phyloP scores from a whole-genome alignment of 306 rosid species.

The Fragaria vesca region DNA sequence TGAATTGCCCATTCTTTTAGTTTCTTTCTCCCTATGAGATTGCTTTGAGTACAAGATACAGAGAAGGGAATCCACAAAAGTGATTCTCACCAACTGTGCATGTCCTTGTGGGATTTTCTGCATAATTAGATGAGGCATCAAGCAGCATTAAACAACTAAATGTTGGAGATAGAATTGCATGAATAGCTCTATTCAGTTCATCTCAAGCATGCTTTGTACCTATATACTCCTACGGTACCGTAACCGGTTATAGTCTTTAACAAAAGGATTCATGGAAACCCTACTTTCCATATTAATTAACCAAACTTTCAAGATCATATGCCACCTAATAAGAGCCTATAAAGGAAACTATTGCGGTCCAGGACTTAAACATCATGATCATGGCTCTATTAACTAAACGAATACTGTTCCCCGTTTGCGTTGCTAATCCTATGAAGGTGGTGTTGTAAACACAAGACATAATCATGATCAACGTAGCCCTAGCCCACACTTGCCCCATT shows the following conservation, averaged over 20 bases:
- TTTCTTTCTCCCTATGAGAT: conserved; percentile 16
- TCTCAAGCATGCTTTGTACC: conserved; percentile 26
- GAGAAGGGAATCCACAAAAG: conserved; percentile 42
- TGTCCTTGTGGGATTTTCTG: conserved; percentile 38
- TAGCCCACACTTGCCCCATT: conserved; percentile 62
- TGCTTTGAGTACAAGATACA: conserved; percentile 28
- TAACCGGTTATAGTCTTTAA: no score
- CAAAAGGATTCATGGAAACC: not conserved
- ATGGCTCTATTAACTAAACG: conserved; percentile 40
- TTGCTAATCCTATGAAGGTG: conserved; percentile 29
- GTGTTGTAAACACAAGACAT: conserved; percentile 46
- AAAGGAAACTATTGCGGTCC: conserved; percentile 44
- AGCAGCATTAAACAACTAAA: conserved; percentile 17
- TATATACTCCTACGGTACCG: no score
- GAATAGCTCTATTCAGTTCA: conserved; percentile 34
- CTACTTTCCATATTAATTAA: conserved; percentile 21
- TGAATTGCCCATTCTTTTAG: conserved; percentile 28
- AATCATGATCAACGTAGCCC: conserved; percentile 56
- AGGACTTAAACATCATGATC: conserved; percentile 53
- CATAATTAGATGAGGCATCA: conserved; percentile 23
- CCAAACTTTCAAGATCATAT: conserved; percentile 24
- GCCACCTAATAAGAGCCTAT: conserved; percentile 47
- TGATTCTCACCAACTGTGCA: conserved; percentile 62
- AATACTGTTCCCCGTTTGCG: conserved; percentile 47
- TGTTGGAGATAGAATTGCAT: conserved; percentile 16